These are phyloP conservation scores for Capsicum rhomboideum DNA, from an alignment of 257 asterid genomes.

Conservation along the genomic window DNA sequence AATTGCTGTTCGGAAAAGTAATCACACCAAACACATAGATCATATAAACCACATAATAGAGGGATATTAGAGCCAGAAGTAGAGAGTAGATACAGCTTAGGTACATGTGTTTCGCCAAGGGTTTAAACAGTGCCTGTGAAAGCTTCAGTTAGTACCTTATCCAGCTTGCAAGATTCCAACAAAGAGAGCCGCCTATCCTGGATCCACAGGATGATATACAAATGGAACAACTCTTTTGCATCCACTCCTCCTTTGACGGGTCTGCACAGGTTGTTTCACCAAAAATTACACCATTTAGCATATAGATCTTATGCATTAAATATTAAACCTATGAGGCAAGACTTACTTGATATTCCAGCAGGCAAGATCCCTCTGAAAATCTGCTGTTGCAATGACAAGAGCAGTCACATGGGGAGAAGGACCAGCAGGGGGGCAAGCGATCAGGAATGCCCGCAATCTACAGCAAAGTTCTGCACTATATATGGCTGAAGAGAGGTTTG, in stretches of 20 bases:
- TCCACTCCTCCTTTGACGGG: conserved; percentile 50
- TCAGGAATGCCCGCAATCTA: conserved; percentile 48
- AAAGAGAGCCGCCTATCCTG: conserved; percentile 41
- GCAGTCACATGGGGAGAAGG: conserved; percentile 46
- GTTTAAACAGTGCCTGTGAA: not conserved
- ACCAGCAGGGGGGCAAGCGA: conserved; percentile 49
- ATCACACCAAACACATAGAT: not conserved
- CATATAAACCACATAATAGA: not conserved
- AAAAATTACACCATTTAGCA: not conserved
- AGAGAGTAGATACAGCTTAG: not conserved
- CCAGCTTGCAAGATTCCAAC: conserved; percentile 43
- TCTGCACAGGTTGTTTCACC: conserved; percentile 11
- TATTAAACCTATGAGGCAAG: not conserved
- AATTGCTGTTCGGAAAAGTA: not conserved
- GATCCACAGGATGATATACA: conserved; percentile 45
- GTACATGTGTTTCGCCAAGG: not conserved
- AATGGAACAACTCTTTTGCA: conserved; percentile 47
- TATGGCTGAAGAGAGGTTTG: conserved; percentile 47
- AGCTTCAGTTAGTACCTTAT: conserved; percentile 23
- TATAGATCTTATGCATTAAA: not conserved
- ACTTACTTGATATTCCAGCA: conserved; percentile 43
- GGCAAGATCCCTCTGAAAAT: conserved; percentile 44
- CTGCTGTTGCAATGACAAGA: conserved; percentile 47
- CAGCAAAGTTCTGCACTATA: conserved; percentile 46
- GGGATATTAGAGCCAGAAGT: not conserved